Evolutionary conservation across 345 rosid genomes (phyloP).

Genomic region (Schrenkiella parvula): DNA sequence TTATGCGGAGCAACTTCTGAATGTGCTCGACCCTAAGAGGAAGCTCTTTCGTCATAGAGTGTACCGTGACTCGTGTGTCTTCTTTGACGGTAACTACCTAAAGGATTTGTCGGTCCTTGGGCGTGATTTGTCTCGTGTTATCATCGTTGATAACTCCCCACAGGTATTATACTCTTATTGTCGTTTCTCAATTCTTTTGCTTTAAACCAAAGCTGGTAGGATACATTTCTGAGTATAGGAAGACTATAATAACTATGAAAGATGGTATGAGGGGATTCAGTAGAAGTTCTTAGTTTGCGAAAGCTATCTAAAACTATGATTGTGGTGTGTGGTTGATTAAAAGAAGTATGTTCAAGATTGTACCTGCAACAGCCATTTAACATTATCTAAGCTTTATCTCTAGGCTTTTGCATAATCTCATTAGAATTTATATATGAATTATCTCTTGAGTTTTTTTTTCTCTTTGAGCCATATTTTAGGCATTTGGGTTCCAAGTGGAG

Average conservation of each 20-base stretch:
- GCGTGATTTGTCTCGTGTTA: conserved; percentile 82
- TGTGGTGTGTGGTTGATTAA: not conserved
- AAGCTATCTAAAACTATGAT: not conserved
- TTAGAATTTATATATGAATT: not conserved
- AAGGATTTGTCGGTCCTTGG: conserved; percentile 95
- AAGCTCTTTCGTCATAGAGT: conserved; percentile 90
- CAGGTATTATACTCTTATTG: conserved; percentile 52
- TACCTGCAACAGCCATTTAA: not conserved
- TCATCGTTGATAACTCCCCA: conserved; percentile 93
- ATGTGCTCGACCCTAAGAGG: conserved; percentile 98
- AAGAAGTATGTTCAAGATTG: not conserved
- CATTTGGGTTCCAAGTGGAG: conserved; percentile 98
- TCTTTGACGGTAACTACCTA: conserved; percentile 87
- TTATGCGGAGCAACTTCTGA: conserved; percentile 93
- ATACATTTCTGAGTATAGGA: not conserved
- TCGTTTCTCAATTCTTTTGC: not conserved
- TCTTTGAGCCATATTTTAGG: conserved; percentile 41
- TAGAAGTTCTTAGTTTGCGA: not conserved
- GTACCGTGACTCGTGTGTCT: conserved; percentile 94
- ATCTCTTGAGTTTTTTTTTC: not conserved
- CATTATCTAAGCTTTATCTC: not conserved
- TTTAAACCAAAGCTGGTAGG: not conserved
- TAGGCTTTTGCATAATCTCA: conserved; percentile 1
- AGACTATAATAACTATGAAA: not conserved
- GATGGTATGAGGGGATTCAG: not conserved